Evolutionary conservation across 768 basidiomycete species (phyloP), one percentile per base, ranked within the genome.

Genomic region (Steccherinum ochraceum): DNA sequence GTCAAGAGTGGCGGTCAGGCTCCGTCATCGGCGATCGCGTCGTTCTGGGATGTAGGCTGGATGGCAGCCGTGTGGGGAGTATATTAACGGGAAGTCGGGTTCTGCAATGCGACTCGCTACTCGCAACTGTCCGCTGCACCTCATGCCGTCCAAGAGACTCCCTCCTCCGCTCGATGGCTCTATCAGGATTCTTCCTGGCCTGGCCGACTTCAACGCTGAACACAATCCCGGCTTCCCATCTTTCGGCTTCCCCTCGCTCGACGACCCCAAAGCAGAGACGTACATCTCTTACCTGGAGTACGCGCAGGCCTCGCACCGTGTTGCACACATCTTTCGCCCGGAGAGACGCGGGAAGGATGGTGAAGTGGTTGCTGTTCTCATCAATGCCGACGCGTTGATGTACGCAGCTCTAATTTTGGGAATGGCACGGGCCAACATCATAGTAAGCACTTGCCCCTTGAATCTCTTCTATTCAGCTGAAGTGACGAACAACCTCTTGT

Each of bases 151-250:
- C 30, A 35, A 35, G 30, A 35, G 16, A 35, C 7, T 7, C 30
- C 7, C 43, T 10, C 53, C 53, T 2, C 53, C 53, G 2, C 20
- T 44, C 18, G 53, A 55, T 25, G 53, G 53, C 49, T 47, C 49
- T 2, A 12, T 48, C 26, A 12, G 16, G 25, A 40, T 40, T 1
- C 23, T 55, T 24, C 43, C 48, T 12, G 50, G 44, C 18, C 40
- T 55, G 16, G 3, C 40, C 13, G 53, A 55, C 30, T 55, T 55
- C 41, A 26, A 55, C 4, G 49, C 46, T 21, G 2, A 24, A 21
- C 41, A 55, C 35, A 50, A 55, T 20, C 25, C 46, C 3, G 24
- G 35, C 5, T 16, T 3, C 26, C 49, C 53, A 4, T 47, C 19
- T n/a, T 19, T 43, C 4, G 12, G 39, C 2, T 55, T 46, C 18